Evolutionary conservation across 257 asterid genomes (phyloP), one percentile per base, ranked within the genome.

Genomic region (Ehretia macrophylla): DNA sequence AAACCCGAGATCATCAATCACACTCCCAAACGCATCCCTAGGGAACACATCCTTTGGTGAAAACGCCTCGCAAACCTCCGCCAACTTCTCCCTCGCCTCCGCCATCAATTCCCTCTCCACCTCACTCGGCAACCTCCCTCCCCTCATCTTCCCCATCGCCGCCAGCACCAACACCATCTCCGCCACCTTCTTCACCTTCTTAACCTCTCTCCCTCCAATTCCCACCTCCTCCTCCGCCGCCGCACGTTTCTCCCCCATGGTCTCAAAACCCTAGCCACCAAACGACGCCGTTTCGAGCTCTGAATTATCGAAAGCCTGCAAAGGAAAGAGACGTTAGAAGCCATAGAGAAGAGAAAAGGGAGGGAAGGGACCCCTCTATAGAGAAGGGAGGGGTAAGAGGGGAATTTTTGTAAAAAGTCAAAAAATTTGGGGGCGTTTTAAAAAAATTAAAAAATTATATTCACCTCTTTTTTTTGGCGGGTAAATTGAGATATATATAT

Each of bases 1-100:
- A 48, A 93, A 87, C 18, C 99, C 97, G 72, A 93, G 78, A 82
- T 93, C 97, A 69, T 86, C 97, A 67, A 93, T 80, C 51, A 93
- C 66, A 17, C 68, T 76, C 53, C 88, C 94, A 82, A 89, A 83
- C 37, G 85, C 81, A 54, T 93, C 96, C 70, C 76, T 59, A 0
- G 97, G 96, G 72, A 93, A 93, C 48, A 93, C 85, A 46, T 93
- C 99, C 74, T 85, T 87, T 10, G 99, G 99, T 2, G 88, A 84
- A 75, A 89, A 93, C 68, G 74, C 74, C 60, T 76, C 81, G 37
- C 96, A 89, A 54, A 83, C 79, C 82, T 75, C 62, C 6, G 80
- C 95, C 77, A 93, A 63, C 71, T 74, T 71, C 49, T 65, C 64
- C 71, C 97, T 76, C 0, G 99, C 99, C 23, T 75, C 82, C 32